These are phyloP conservation scores for Rhodomyrtus psidioides DNA, from an alignment of 441 rosid genomes.

Conservation along the genomic window DNA sequence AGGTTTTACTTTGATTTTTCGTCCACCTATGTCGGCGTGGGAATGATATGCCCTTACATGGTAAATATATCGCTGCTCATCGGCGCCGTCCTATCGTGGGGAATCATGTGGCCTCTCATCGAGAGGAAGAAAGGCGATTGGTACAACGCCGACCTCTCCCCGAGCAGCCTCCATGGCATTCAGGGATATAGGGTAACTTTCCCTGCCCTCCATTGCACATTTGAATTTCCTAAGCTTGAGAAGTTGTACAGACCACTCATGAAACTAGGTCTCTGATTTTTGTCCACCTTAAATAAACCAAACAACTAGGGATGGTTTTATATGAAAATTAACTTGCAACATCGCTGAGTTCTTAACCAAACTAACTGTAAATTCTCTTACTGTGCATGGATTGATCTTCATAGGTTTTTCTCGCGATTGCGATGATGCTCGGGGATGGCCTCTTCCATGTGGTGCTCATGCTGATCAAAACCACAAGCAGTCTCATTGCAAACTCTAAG, in stretches of 20 bases:
- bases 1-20: slow-evolving; percentile 93
- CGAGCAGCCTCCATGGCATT: slow-evolving; percentile 59
- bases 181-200: slow-evolving; percentile 64
- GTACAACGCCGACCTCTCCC: slow-evolving; percentile 36
- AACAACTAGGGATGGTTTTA: not conserved
- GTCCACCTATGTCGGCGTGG: slow-evolving; percentile 85
- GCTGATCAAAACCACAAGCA: slow-evolving; percentile 28
- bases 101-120: slow-evolving; percentile 76
- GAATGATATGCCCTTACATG: slow-evolving; percentile 86
- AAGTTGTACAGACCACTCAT: not conserved
- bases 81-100: slow-evolving; percentile 85
- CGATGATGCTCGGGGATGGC: slow-evolving; percentile 19
- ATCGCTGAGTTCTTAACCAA: not conserved
- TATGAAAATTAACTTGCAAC: not conserved
- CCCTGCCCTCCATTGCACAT: not conserved
- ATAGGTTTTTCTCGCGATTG: slow-evolving; percentile 69
- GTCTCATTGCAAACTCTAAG: slow-evolving; percentile 10
- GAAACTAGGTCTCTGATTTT: not conserved
- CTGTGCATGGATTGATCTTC: not conserved
- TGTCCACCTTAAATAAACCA: not conserved
- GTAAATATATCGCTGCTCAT: slow-evolving; percentile 71
- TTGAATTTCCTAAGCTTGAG: not conserved
- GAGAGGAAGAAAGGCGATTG: slow-evolving; percentile 55
- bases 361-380: not conserved
- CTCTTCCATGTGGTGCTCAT: slow-evolving; percentile 18